Percentiles rank a stretch among this genome's conserved stretches.
Evolutionary conservation across 345 rosid species (phyloP).

Genomic region (Capsella bursapastoris): DNA sequence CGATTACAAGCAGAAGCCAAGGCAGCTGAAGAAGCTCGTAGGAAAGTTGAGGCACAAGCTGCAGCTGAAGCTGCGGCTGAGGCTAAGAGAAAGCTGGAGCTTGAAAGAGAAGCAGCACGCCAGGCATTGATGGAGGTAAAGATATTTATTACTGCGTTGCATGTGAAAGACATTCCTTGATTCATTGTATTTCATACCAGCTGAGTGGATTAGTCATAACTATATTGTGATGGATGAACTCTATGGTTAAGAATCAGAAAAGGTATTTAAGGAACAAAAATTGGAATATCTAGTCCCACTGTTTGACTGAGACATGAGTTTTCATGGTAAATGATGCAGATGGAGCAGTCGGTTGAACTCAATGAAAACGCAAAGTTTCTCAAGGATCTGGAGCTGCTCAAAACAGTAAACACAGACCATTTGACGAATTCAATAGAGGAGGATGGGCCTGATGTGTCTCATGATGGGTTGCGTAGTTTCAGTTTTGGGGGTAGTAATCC

Average conservation of each 20-base stretch:
- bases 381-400: conserved; percentile 80
- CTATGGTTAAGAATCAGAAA: conserved; percentile 2
- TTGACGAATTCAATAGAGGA: conserved; percentile 58
- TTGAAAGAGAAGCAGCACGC: conserved; percentile 91
- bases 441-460: conserved; percentile 50
- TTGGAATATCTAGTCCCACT: not conserved
- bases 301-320: conserved; percentile 1
- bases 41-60: conserved; percentile 75
- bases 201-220: not conserved
- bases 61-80: conserved; percentile 61
- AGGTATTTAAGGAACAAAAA: not conserved
- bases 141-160: not conserved
- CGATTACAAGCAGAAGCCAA: conserved; percentile 82
- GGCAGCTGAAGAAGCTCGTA: conserved; percentile 83
- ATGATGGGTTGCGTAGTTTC: conserved; percentile 65
- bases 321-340: conserved; percentile 52
- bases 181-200: not conserved
- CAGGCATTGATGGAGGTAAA: conserved; percentile 78
- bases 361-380: conserved; percentile 75
- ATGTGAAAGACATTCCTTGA: not conserved
- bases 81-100: conserved; percentile 74
- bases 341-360: conserved; percentile 87
- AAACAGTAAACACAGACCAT: conserved; percentile 62
- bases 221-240: not conserved
- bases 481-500: conserved; percentile 77